A percentile compares a stretch with the other conserved stretches of the same genome.
Conservation (phyloP, 345 rosid genomes). For the Brassica rapa region DNA sequence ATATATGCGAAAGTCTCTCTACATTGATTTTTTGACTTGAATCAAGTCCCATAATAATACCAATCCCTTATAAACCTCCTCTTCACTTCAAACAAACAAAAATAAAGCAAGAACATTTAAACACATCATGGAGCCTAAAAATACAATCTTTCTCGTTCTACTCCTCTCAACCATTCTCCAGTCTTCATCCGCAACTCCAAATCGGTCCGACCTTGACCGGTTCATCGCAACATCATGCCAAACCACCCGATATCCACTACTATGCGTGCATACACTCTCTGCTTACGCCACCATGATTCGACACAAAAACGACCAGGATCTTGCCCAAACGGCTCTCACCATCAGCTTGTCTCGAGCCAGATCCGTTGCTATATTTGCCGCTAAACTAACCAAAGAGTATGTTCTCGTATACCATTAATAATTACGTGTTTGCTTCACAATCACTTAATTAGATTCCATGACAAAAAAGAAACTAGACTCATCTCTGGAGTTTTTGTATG, state of each 20-base stretch:
- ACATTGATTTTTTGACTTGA: conserved; percentile 19
- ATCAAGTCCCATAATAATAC: conserved; percentile 23
- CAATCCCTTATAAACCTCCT: not conserved
- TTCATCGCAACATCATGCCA: conserved; percentile 69
- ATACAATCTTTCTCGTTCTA: conserved; percentile 23
- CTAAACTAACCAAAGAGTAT: conserved; percentile 53
- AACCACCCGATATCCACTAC: conserved; percentile 64
- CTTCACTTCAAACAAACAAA: conserved; percentile 4
- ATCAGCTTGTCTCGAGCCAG: conserved; percentile 64
- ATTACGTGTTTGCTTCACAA: not conserved
- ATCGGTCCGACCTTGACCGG: conserved; percentile 19
- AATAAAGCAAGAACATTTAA: not conserved
- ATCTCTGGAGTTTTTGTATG: not conserved
- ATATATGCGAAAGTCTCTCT: not conserved
- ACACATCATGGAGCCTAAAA: conserved; percentile 29
- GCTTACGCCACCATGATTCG: conserved; percentile 60
- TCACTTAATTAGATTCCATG: not conserved
- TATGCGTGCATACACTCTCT: conserved; percentile 66
- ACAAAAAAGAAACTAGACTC: not conserved
- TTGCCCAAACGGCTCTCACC: conserved; percentile 64
- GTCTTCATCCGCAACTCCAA: conserved; percentile 22
- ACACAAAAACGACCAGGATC: conserved; percentile 57
- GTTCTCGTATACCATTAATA: not conserved
- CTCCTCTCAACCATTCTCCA: conserved; percentile 26
- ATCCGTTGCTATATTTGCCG: conserved; percentile 53